These are phyloP conservation scores for Pezicula neosporulosa DNA, from an alignment of 2,329 filamentous ascomycete genomes.

Conservation along the genomic window DNA sequence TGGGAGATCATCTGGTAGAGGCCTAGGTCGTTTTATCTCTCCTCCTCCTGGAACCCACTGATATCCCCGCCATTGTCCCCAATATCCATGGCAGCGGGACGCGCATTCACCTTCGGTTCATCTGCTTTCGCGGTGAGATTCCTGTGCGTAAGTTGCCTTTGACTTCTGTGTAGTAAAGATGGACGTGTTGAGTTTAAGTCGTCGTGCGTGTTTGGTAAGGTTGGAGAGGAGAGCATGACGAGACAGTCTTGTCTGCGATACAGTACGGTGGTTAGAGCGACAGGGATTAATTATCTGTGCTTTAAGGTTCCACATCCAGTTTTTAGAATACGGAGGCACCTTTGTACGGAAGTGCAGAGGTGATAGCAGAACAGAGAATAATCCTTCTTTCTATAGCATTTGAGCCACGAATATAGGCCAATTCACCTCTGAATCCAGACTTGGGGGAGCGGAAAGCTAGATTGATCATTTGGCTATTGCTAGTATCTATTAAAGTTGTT, in stretches of 20 bases:
- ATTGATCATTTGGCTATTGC: too few species aligned
- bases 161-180: neutral
- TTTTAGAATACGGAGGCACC: neutral
- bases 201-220: neutral
- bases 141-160: constrained; percentile 4
- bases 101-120: constrained; percentile 23
- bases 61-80: constrained; percentile 45
- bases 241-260: neutral
- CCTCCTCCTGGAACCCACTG: constrained; percentile 55
- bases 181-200: constrained; percentile 1
- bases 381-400: too few species aligned
- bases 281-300: neutral
- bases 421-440: too few species aligned
- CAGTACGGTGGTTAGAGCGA: neutral
- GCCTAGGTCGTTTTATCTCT: constrained; percentile 36
- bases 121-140: constrained; percentile 12
- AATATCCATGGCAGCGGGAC: constrained; percentile 52
- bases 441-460: too few species aligned
- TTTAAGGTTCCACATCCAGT: neutral
- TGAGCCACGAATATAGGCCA: too few species aligned
- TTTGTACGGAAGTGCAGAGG: neutral
- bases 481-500: too few species aligned
- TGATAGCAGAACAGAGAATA: too few species aligned
- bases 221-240: neutral
- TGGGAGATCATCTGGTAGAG: constrained; percentile 80